Evolutionary conservation across 306 rosid genomes (phyloP).

Genomic region (Pyrus communis): DNA sequence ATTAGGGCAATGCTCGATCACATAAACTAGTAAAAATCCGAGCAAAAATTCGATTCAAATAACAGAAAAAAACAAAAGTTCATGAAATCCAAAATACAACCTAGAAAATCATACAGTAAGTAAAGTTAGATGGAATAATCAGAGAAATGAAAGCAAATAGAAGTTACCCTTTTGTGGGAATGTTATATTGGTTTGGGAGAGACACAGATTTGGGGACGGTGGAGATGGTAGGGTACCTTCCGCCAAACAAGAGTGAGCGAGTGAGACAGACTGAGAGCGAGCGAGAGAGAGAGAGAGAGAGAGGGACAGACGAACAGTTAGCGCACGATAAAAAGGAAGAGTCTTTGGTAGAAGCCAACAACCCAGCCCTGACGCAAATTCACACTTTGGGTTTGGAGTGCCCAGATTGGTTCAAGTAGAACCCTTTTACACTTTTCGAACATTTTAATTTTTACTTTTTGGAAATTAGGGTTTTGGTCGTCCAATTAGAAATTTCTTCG

Average conservation of each 20-base stretch:
- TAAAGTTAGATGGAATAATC: background rate
- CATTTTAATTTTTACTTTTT: background rate
- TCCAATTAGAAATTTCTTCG: background rate
- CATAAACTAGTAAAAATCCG: background rate
- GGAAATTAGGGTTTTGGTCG: background rate
- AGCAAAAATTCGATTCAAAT: background rate
- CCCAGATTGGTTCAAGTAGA: slow-evolving; percentile 3
- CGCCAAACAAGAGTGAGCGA: background rate
- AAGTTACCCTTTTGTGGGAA: slow-evolving; percentile 21
- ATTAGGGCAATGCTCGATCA: slow-evolving; percentile 20
- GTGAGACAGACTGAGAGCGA: background rate
- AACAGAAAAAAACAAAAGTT: background rate
- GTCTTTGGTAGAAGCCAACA: slow-evolving; percentile 25
- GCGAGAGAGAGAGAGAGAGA: background rate
- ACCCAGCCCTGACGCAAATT: slow-evolving; percentile 11
- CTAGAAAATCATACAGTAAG: background rate
- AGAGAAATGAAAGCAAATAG: slow-evolving; percentile 4
- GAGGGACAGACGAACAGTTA: slow-evolving; percentile 27
- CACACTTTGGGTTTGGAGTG: background rate
- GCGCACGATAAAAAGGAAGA: slow-evolving; percentile 18
- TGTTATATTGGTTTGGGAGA: slow-evolving; percentile 2
- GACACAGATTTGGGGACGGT: slow-evolving; percentile 7
- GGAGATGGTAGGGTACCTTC: slow-evolving; percentile 18
- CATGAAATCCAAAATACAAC: background rate
- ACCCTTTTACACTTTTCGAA: slow-evolving; percentile 8